Evolutionary conservation across 305 asterid genomes (phyloP).

Genomic region (Solanum hybrid): DNA sequence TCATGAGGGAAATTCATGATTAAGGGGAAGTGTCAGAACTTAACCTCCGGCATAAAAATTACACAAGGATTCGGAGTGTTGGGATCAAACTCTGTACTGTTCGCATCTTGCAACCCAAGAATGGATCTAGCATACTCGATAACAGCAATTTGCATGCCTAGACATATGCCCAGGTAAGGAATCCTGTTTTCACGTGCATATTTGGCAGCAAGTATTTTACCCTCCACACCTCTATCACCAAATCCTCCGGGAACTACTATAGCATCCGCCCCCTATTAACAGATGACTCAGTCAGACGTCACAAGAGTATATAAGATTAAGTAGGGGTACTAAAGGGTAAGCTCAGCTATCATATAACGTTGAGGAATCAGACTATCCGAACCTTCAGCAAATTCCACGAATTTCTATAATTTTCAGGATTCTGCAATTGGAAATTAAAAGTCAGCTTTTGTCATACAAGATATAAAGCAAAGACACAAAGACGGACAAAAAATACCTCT

Average conservation of each 20-base stretch:
- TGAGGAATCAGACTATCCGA: constrained; percentile 7
- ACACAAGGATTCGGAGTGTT: constrained; percentile 54
- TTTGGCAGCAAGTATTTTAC: constrained; percentile 20
- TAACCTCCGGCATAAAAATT: constrained; percentile 76
- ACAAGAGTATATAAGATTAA: not conserved
- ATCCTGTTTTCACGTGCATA: constrained; percentile 22
- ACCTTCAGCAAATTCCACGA: constrained; percentile 69
- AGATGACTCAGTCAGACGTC: not conserved
- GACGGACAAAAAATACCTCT: constrained; percentile 27
- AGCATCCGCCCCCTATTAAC: constrained; percentile 13
- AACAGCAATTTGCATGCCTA: constrained; percentile 23
- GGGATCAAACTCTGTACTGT: constrained; percentile 25
- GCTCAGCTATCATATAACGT: not conserved
- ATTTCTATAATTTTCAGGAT: constrained; percentile 40
- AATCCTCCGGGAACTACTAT: constrained; percentile 23
- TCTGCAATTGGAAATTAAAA: constrained; percentile 32
- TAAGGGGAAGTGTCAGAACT: not conserved
- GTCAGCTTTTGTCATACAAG: constrained; percentile 21
- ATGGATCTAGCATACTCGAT: constrained; percentile 15
- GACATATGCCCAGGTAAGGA: constrained; percentile 22
- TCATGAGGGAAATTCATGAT: not conserved
- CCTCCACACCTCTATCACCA: constrained; percentile 24
- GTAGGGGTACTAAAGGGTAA: not conserved
- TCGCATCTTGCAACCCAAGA: constrained; percentile 14
- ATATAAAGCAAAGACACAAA: not conserved